Evolutionary conservation across 306 rosid genomes (phyloP).

Genomic region (Astragalus glycyphyllos): DNA sequence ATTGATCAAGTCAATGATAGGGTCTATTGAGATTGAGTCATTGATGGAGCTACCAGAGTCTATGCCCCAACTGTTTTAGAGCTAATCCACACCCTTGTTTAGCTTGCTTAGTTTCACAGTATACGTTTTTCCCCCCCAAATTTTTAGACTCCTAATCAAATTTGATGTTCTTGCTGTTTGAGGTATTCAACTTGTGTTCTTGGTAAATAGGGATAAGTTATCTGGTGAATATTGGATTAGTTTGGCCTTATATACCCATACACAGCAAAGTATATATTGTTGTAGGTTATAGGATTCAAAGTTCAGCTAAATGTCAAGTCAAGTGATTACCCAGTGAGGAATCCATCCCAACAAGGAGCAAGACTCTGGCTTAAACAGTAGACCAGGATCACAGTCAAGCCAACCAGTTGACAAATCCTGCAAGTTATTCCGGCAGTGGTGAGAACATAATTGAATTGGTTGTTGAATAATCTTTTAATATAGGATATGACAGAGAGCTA

Average conservation of each 20-base stretch:
- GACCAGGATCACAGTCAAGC: slow-evolving; percentile 96
- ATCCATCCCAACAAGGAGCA: slow-evolving; percentile 70
- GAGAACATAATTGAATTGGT: slow-evolving; percentile 35
- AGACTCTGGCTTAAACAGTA: slow-evolving; percentile 81
- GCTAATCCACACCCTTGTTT: background rate
- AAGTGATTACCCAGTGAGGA: slow-evolving; percentile 70
- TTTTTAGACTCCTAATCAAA: slow-evolving; percentile 8
- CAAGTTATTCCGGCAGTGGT: slow-evolving; percentile 44
- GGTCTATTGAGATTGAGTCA: slow-evolving; percentile 18
- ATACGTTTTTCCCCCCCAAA: background rate
- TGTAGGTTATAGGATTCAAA: slow-evolving; percentile 27
- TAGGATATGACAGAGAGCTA: slow-evolving; percentile 47
- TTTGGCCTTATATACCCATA: background rate
- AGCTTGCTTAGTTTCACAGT: background rate
- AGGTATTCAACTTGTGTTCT: slow-evolving; percentile 5
- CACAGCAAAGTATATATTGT: slow-evolving; percentile 10
- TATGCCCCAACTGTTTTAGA: slow-evolving; percentile 5
- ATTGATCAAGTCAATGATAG: slow-evolving; percentile 1
- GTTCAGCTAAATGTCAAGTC: slow-evolving; percentile 34
- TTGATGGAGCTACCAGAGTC: background rate
- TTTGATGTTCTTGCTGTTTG: slow-evolving; percentile 10
- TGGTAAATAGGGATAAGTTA: background rate
- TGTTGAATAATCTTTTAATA: slow-evolving; percentile 32
- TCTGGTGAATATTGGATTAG: slow-evolving; percentile 8
- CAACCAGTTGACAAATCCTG: slow-evolving; percentile 96